Conservation (phyloP, 2,329 filamentous ascomycete species). For the Paramyrothecium sp. region DNA sequence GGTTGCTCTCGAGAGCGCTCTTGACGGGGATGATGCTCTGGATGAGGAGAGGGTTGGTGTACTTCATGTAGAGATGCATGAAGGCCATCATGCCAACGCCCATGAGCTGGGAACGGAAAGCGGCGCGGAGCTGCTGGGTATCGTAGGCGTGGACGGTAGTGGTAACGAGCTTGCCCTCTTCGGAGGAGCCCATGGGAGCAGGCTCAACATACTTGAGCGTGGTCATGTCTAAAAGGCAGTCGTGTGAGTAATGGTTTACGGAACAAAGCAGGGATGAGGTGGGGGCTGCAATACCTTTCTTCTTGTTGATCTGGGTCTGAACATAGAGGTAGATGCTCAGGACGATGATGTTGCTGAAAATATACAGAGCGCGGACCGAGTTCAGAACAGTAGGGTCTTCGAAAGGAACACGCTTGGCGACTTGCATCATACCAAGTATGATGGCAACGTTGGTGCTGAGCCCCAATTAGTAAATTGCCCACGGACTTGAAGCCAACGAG, state of each 20-base stretch:
- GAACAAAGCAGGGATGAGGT: not conserved
- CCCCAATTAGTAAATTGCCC: constrained; percentile 12
- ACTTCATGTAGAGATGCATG: constrained; percentile 99
- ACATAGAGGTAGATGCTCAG: constrained; percentile 81
- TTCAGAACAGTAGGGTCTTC: constrained; percentile 71
- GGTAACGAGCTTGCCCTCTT: constrained; percentile 94
- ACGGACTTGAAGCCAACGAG: not conserved
- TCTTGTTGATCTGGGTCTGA: constrained; percentile 83
- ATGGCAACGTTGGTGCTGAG: constrained; percentile 86
- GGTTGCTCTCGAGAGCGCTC: constrained; percentile 89
- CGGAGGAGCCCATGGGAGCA: constrained; percentile 84
- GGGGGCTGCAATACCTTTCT: constrained; percentile 72
- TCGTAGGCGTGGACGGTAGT: constrained; percentile 98
- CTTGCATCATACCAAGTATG: constrained; percentile 98
- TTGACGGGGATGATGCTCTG: constrained; percentile 99
- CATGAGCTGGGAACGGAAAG: constrained; percentile 92
- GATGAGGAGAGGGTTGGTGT: constrained; percentile 98
- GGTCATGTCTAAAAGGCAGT: constrained; percentile 71
- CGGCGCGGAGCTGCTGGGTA: constrained; percentile 74
- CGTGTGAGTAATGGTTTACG: constrained; percentile 10
- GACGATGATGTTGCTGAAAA: constrained; percentile 76
- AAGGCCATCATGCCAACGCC: constrained; percentile 96
- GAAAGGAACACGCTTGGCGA: constrained; percentile 92
- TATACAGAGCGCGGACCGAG: constrained; percentile 52
- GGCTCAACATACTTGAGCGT: constrained; percentile 99